Conservation (phyloP, 179 eudicot species). For the Heliamphora pulchella region DNA sequence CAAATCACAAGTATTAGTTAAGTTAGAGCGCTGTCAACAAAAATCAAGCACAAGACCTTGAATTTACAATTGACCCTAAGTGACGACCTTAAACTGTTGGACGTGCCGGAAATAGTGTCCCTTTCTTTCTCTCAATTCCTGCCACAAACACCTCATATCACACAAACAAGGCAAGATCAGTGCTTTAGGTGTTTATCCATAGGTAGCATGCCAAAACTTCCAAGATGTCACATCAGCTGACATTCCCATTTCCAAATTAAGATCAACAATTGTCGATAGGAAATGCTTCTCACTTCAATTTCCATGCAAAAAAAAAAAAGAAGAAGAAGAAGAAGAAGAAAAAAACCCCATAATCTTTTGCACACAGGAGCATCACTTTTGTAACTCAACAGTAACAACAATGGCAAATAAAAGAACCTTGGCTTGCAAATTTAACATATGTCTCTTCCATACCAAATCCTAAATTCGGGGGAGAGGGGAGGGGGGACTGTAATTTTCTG, state of each 20-base stretch:
- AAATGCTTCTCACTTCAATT: not conserved
- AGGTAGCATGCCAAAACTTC: not conserved
- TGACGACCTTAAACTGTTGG: no score
- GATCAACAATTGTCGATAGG: not conserved
- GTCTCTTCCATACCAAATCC: not conserved
- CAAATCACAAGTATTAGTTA: no score
- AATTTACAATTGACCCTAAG: no score
- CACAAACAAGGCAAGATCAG: no score
- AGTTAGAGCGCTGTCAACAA: no score
- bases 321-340: no score
- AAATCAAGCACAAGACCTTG: no score
- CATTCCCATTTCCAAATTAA: not conserved
- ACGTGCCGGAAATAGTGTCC: no score
- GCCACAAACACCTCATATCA: no score
- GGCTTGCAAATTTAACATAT: conserved; percentile 1
- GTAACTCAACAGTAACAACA: not conserved
- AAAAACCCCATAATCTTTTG: not conserved
- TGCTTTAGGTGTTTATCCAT: no score
- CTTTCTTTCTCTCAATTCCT: no score
- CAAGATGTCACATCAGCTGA: not conserved
- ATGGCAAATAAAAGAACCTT: not conserved
- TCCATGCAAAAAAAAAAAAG: not conserved
- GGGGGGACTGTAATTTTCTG: not conserved
- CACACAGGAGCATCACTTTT: conserved; percentile 4
- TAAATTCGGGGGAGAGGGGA: not conserved